phyloP scores from a whole-genome alignment of 176 grass and related monocot genomes.

The Calamus simplicifolius region DNA sequence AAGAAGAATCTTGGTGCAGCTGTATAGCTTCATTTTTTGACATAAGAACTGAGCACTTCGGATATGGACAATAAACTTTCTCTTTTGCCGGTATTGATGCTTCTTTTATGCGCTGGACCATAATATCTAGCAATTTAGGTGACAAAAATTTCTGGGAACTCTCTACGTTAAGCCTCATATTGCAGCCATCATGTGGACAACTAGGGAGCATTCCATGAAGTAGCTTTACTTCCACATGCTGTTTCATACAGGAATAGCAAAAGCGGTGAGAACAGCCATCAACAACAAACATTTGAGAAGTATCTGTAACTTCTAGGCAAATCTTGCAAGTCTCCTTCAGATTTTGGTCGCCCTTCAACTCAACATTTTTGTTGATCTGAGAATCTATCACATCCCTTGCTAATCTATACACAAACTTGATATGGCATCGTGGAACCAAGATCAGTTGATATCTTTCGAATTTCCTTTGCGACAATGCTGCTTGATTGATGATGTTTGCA shows the following conservation, averaged over 20 bases:
- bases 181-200: slow-evolving; percentile 68
- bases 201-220: slow-evolving; percentile 46
- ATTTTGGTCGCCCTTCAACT: slow-evolving; percentile 14
- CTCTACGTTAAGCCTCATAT: slow-evolving; percentile 45
- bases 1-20: slow-evolving; percentile 37
- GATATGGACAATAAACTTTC: slow-evolving; percentile 75
- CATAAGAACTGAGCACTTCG: slow-evolving; percentile 64
- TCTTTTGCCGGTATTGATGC: slow-evolving; percentile 46
- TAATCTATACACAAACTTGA: slow-evolving; percentile 40
- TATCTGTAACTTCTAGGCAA: slow-evolving; percentile 54
- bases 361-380: slow-evolving; percentile 37
- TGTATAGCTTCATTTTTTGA: slow-evolving; percentile 36
- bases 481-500: slow-evolving; percentile 35
- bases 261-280: slow-evolving; percentile 54
- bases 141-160: slow-evolving; percentile 47
- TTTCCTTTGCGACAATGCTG: slow-evolving; percentile 23
- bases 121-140: slow-evolving; percentile 36
- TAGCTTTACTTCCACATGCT: slow-evolving; percentile 66
- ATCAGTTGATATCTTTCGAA: slow-evolving; percentile 45
- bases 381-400: slow-evolving; percentile 53
- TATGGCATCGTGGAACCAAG: slow-evolving; percentile 24
- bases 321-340: slow-evolving; percentile 62
- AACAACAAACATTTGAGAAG: slow-evolving; percentile 55
- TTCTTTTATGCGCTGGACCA: slow-evolving; percentile 52
- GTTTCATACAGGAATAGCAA: slow-evolving; percentile 79